Evolutionary conservation across 192 early-diverging fungal species (phyloP).

Genomic region (Phlyctochytrium bullatum): DNA sequence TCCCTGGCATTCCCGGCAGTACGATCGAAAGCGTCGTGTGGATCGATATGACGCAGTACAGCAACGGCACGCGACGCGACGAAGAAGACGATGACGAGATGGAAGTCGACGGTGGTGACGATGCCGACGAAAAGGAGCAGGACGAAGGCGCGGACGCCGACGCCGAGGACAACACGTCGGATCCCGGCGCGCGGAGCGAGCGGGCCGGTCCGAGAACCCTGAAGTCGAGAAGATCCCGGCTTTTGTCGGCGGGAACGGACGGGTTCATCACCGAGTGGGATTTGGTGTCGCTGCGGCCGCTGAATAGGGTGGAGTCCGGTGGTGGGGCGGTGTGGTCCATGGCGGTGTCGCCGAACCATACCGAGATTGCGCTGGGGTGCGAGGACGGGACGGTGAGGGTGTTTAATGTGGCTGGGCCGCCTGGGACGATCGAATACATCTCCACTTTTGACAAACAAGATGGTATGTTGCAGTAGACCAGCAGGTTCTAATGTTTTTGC

Average conservation of each 20-base stretch:
- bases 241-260: slow-evolving; percentile 85
- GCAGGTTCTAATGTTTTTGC: neutral
- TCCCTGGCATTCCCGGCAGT: slow-evolving; percentile 72
- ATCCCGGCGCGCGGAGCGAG: slow-evolving; percentile 5
- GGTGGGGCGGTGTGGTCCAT: slow-evolving; percentile 96
- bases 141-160: slow-evolving; percentile 15
- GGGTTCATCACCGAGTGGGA: slow-evolving; percentile 89
- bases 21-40: slow-evolving; percentile 81
- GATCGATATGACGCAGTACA: slow-evolving; percentile 64
- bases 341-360: slow-evolving; percentile 65
- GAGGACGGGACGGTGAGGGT: slow-evolving; percentile 89
- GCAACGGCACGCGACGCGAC: too few species aligned
- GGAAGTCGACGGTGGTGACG: slow-evolving; percentile 58
- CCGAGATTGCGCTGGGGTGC: slow-evolving; percentile 83
- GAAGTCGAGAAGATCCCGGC: slow-evolving; percentile 57
- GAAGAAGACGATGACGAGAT: slow-evolving; percentile 67
- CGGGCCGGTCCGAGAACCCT: slow-evolving; percentile 46
- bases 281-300: slow-evolving; percentile 42
- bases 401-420: slow-evolving; percentile 71
- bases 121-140: neutral
- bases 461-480: neutral
- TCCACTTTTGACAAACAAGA: slow-evolving; percentile 27
- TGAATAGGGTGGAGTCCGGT: slow-evolving; percentile 68
- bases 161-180: slow-evolving; percentile 50
- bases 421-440: slow-evolving; percentile 3